A percentile compares a stretch with the other conserved stretches of the same genome.
Conservation (phyloP, 2,329 filamentous ascomycete species). For the Talaromyces rugulosus region DNA sequence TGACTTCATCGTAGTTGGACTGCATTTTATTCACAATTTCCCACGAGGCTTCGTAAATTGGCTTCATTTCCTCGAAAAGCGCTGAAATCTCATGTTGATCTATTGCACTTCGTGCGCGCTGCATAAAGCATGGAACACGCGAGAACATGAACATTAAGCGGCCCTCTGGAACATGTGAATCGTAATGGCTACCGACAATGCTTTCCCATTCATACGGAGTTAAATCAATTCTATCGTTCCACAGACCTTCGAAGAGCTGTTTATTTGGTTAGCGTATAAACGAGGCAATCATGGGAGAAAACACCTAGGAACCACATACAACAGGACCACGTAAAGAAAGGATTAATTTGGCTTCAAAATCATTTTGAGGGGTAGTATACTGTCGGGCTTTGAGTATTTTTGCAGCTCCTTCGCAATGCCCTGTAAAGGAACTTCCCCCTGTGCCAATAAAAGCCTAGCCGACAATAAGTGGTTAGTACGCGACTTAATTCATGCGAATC, state of each 20-base stretch:
- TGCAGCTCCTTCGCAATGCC: conserved; percentile 33
- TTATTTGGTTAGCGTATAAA: not conserved
- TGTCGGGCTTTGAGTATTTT: conserved; percentile 32
- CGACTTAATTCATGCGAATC: not conserved
- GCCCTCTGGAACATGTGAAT: conserved; percentile 24
- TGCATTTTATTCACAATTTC: conserved; percentile 18
- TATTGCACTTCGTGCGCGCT: conserved; percentile 16
- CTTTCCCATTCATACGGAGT: conserved; percentile 29
- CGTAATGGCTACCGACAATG: conserved; percentile 28
- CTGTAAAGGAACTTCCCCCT: conserved; percentile 10
- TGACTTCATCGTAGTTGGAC: conserved; percentile 21
- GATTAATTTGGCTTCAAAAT: conserved; percentile 32
- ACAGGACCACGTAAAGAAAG: conserved; percentile 33
- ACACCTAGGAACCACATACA: conserved; percentile 17
- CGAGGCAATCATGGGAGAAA: not conserved
- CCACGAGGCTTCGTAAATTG: not conserved
- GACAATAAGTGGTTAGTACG: not conserved
- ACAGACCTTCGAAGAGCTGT: conserved; percentile 34
- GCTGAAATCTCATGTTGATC: conserved; percentile 6
- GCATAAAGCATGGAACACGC: conserved; percentile 26
- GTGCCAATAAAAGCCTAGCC: not conserved
- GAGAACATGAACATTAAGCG: conserved; percentile 28
- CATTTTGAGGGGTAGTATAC: conserved; percentile 25
- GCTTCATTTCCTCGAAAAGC: not conserved
- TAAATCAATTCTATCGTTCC: conserved; percentile 31